Evolutionary conservation across 129 eudicot species (phyloP).

Genomic region (Pittosporum tobira): DNA sequence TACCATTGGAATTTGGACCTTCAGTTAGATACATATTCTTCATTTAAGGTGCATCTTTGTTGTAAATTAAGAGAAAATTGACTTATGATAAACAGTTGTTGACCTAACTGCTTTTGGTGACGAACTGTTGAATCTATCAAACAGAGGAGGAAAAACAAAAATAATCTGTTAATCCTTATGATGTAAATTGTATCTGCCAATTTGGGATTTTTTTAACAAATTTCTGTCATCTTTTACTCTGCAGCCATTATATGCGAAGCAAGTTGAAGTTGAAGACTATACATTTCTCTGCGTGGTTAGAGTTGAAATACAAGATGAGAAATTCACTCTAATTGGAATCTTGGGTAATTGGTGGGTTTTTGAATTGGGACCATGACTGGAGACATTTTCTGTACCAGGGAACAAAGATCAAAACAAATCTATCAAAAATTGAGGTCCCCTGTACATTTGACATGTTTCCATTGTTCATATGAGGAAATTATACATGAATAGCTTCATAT

Average conservation of each 20-base stretch:
- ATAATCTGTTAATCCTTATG: not conserved
- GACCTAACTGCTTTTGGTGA: not conserved
- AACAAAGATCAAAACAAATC: constrained; percentile 11
- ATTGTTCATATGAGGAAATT: not conserved
- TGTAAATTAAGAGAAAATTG: not conserved
- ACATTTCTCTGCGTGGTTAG: constrained; percentile 39
- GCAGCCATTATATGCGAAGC: constrained; percentile 50
- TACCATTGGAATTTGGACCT: no score
- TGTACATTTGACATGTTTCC: constrained; percentile 7
- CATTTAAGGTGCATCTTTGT: no score
- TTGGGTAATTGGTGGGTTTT: constrained; percentile 75
- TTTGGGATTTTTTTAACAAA: no score
- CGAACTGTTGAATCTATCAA: not conserved
- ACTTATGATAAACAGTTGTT: not conserved
- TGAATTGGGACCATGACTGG: constrained; percentile 25
- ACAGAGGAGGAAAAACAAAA: no score
- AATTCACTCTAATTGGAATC: constrained; percentile 43
- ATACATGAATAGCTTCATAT: not conserved
- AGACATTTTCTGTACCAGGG: constrained; percentile 19
- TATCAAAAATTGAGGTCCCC: not conserved
- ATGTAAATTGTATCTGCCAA: no score
- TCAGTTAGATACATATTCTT: no score
- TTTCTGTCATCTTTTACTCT: not conserved
- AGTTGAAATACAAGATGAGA: constrained; percentile 39
- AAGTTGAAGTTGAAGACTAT: constrained; percentile 59